Evolutionary conservation across 768 basidiomycete genomes (phyloP).

Genomic region (Podaxis pistillaris): DNA sequence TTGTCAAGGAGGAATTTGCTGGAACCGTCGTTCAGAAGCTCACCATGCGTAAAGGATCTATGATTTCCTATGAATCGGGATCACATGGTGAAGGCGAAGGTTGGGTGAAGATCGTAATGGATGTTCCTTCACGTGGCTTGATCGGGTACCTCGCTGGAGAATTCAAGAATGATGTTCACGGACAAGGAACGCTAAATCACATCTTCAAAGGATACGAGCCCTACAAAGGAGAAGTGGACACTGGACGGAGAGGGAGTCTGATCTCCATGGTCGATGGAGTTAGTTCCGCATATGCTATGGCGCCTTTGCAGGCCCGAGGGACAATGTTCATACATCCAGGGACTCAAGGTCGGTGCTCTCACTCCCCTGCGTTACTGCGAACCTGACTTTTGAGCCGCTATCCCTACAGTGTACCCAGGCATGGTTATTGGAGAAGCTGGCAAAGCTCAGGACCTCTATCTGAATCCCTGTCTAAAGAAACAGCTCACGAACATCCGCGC

Average conservation of each 20-base stretch:
- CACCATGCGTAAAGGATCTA: constrained; percentile 48
- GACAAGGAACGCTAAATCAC: constrained; percentile 51
- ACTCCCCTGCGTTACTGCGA: not conserved
- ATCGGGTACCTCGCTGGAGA: constrained; percentile 55
- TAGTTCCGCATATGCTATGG: constrained; percentile 40
- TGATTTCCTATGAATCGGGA: constrained; percentile 42
- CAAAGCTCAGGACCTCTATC: constrained; percentile 42
- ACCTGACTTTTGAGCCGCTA: not conserved
- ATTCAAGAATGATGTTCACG: constrained; percentile 51
- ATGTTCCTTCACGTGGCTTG: constrained; percentile 45
- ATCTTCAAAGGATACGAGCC: constrained; percentile 48
- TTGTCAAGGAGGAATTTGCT: constrained; percentile 47
- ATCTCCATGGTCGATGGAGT: constrained; percentile 48
- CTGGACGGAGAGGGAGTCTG: constrained; percentile 45
- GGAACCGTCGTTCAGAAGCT: constrained; percentile 48
- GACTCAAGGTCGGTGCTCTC: constrained; percentile 33
- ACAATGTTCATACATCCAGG: constrained; percentile 44
- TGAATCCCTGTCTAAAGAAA: constrained; percentile 48
- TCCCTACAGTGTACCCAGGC: not conserved
- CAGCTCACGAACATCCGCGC: constrained; percentile 50
- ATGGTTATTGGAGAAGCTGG: constrained; percentile 48
- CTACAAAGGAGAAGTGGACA: constrained; percentile 30
- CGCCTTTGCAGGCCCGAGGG: constrained; percentile 48
- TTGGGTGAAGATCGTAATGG: constrained; percentile 46
- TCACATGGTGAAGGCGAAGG: constrained; percentile 39